phyloP scores from a whole-genome alignment of 805 yeast genomes.

The Starmera caribaea region DNA sequence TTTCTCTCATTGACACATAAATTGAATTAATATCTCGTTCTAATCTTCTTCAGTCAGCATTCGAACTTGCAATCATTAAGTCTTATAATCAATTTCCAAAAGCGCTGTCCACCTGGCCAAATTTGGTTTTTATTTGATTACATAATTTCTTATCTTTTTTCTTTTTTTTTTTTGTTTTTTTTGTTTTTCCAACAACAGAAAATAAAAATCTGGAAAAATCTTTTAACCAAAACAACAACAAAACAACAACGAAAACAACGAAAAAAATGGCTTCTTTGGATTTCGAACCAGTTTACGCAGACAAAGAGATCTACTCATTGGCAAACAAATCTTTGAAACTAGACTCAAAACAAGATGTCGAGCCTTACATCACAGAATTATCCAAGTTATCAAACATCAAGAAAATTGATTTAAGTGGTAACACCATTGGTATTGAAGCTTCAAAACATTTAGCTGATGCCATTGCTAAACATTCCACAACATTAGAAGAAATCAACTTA shows the following conservation, averaged over 20 bases:
- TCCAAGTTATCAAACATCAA: constrained; percentile 25
- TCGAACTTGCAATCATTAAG: not conserved
- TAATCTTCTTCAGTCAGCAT: no score
- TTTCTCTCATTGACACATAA: not conserved
- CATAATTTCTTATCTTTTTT: no score
- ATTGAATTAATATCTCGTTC: not conserved
- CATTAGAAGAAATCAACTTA: constrained; percentile 62
- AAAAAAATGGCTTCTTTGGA: constrained; percentile 29
- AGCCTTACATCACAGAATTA: constrained; percentile 57
- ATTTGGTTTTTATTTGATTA: no score
- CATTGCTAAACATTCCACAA: constrained; percentile 29
- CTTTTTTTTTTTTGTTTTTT: no score
- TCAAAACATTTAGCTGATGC: constrained; percentile 60
- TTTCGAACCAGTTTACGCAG: constrained; percentile 31
- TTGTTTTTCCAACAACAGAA: not conserved
- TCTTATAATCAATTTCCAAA: no score
- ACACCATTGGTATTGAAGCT: constrained; percentile 90
- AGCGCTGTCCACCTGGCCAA: no score
- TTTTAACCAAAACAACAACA: not conserved
- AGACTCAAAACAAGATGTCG: constrained; percentile 62
- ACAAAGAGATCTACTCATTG: constrained; percentile 46
- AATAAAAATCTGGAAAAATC: not conserved
- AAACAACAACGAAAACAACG: not conserved
- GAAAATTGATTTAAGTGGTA: constrained; percentile 79
- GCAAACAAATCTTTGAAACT: constrained; percentile 72